Percentiles rank a stretch among this genome's conserved stretches.
Conservation (phyloP, 768 basidiomycete species). For the Udeniomyces megalosporus region DNA sequence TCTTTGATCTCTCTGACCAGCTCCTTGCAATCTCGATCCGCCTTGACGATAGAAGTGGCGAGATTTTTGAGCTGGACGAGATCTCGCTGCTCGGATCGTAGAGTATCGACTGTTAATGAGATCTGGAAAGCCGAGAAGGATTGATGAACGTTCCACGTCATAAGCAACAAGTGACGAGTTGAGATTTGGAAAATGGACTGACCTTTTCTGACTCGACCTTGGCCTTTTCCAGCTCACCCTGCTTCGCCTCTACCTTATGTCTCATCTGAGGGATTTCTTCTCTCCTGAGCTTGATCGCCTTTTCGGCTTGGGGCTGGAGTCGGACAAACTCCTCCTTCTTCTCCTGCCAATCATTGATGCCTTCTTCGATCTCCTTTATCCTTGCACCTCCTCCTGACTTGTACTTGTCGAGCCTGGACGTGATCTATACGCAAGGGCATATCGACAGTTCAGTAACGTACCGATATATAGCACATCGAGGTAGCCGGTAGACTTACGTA, state of each 20-base stretch:
- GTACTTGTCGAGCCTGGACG: too few species aligned
- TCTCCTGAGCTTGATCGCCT: constrained; percentile 43
- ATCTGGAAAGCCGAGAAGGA: constrained; percentile 34
- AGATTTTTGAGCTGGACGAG: constrained; percentile 38
- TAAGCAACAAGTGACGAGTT: too few species aligned
- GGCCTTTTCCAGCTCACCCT: constrained; percentile 29
- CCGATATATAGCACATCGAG: too few species aligned
- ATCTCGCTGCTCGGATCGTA: constrained; percentile 40
- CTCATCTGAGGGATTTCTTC: constrained; percentile 45
- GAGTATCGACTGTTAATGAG: constrained; percentile 36
- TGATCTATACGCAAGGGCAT: too few species aligned
- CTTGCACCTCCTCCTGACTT: constrained; percentile 38
- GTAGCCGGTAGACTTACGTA: constrained; percentile 42
- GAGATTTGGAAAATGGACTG: constrained; percentile 18
- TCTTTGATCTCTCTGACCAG: constrained; percentile 45
- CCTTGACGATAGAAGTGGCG: constrained; percentile 24
- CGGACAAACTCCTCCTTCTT: constrained; percentile 44
- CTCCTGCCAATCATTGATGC: constrained; percentile 44
- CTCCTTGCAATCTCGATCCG: constrained; percentile 26
- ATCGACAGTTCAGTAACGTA: too few species aligned
- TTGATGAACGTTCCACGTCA: too few species aligned
- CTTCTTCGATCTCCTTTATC: constrained; percentile 35
- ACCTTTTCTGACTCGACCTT: constrained; percentile 49
- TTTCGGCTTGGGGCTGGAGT: constrained; percentile 43
- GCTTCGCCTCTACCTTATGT: constrained; percentile 32